Base-by-base conservation (phyloP, 257 asterid genomes). In the Eustoma russellianum region DNA sequence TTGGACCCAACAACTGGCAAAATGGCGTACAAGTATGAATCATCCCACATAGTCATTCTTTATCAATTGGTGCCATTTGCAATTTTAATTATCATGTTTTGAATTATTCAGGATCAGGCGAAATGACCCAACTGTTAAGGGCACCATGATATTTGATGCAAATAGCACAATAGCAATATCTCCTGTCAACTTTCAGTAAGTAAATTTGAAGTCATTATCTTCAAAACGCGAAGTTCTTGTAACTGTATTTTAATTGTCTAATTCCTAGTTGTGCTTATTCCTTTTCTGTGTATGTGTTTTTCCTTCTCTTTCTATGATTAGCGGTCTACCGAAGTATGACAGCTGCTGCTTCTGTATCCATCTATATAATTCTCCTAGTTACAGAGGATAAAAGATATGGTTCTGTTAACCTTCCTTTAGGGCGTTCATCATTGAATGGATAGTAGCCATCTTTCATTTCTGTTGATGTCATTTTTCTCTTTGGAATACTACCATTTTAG, bases 281-380 rank as follows among this genome's bases (percentile, higher is more conserved):
- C 11, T 38, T 1, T 11, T 38, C 6, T 38, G n/a, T 7, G 4
- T 66, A 17, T 64, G 61, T 59, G 52, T 46, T 60, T 53, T 41
- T 57, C 43, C 9, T 64, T 68, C 45, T 62, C 46, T 57, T 47
- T 62, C 48, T 57, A 52, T 60, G 60, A 67, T 52, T 85, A 92
- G 98, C 66, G 98, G 98, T 59, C 80, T 80, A 41, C 91, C 88
- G 3, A 92, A 88, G 82, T 92, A 92, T 19, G 94, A 88, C 61
- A 93, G 95, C 66, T 92, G 98, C 71, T 92, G 98, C 77, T 72
- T 92, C 71, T 92, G 98, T 92, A 92, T 92, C 98, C 98, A 8
- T 71, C 13, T 69, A 59, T 18, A 16, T 41, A 11, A 13, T 5
- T 52, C 13, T 6, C 13, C 9, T 44, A 41, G 9, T 60, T 53